These are phyloP conservation scores for Anacardium occidentale DNA, from an alignment of 345 rosid species.

Conservation along the genomic window DNA sequence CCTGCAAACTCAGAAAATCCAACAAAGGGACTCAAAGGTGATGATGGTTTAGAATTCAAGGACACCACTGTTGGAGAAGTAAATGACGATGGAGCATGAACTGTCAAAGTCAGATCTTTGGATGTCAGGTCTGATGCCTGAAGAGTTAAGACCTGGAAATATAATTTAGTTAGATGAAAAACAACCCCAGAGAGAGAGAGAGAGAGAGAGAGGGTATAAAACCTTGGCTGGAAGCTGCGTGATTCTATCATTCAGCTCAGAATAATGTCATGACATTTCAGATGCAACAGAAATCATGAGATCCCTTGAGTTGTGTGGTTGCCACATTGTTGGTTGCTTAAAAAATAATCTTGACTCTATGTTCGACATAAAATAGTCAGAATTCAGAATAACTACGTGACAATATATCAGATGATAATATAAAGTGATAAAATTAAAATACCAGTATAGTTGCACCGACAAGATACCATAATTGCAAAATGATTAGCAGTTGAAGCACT, in stretches of 20 bases:
- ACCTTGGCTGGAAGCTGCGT: conserved; percentile 95
- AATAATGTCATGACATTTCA: conserved; percentile 63
- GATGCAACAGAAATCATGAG: conserved; percentile 91
- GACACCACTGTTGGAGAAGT: conserved; percentile 81
- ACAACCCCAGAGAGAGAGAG: neutral
- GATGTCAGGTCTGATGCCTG: conserved; percentile 94
- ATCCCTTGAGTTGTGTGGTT: conserved; percentile 74
- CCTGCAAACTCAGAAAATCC: conserved; percentile 61
- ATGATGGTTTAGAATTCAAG: conserved; percentile 64
- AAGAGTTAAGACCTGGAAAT: conserved; percentile 78
- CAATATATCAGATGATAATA: conserved; percentile 10
- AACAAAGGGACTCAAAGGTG: conserved; percentile 63
- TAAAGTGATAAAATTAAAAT: conserved; percentile 23
- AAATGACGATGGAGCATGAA: conserved; percentile 92
- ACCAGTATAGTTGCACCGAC: conserved; percentile 92
- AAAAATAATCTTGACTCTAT: conserved; percentile 87
- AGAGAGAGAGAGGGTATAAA: conserved; percentile 8
- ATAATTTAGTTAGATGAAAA: conserved; percentile 29
- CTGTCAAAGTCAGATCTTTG: conserved; percentile 83
- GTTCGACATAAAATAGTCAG: conserved; percentile 21
- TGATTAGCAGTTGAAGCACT: conserved; percentile 47
- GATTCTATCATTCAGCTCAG: conserved; percentile 56
- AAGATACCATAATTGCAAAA: conserved; percentile 87
- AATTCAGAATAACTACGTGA: conserved; percentile 15
- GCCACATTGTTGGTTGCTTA: conserved; percentile 85